Percentiles rank a stretch among this genome's conserved stretches.
Evolutionary conservation across 2,329 filamentous ascomycete species (phyloP).

Genomic region (Colletotrichum destructivum): DNA sequence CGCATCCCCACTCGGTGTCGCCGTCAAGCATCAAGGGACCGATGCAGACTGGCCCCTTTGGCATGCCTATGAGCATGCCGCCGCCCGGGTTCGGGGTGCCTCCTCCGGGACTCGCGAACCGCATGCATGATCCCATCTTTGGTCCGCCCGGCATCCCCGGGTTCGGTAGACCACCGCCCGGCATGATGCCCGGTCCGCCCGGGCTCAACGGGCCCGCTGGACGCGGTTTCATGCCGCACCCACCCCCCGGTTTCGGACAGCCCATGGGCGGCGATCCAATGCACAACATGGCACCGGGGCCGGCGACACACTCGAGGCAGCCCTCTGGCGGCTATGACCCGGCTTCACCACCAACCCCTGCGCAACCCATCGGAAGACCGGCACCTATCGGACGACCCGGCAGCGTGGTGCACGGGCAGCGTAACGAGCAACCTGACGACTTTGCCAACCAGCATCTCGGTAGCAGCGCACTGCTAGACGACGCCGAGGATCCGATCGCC

Average conservation of each 20-base stretch:
- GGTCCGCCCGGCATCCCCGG: constrained; percentile 53
- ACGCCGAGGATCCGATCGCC: constrained; percentile 71
- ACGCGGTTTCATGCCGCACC: constrained; percentile 59
- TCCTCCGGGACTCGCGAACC: constrained; percentile 55
- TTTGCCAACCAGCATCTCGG: constrained; percentile 85
- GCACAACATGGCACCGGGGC: constrained; percentile 57
- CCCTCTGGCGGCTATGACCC: constrained; percentile 78
- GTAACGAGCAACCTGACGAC: constrained; percentile 73
- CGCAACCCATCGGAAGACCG: constrained; percentile 85
- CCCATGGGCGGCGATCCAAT: constrained; percentile 57
- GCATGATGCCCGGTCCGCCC: constrained; percentile 65
- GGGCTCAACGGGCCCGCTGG: constrained; percentile 63
- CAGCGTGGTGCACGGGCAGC: constrained; percentile 74
- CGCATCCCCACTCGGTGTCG: constrained; percentile 70
- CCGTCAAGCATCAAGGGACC: constrained; percentile 69
- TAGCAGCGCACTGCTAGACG: constrained; percentile 89
- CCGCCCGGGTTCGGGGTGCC: constrained; percentile 60
- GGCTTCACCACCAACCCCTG: constrained; percentile 62
- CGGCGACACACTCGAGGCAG: constrained; percentile 79
- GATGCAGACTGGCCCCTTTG: constrained; percentile 64
- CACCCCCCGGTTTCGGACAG: constrained; percentile 70
- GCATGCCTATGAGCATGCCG: constrained; percentile 72
- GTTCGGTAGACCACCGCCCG: constrained; percentile 60
- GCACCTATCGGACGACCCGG: constrained; percentile 90
- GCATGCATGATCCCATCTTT: constrained; percentile 67